phyloP scores from a whole-genome alignment of 441 rosid genomes.

The Adansonia rubrostipa region DNA sequence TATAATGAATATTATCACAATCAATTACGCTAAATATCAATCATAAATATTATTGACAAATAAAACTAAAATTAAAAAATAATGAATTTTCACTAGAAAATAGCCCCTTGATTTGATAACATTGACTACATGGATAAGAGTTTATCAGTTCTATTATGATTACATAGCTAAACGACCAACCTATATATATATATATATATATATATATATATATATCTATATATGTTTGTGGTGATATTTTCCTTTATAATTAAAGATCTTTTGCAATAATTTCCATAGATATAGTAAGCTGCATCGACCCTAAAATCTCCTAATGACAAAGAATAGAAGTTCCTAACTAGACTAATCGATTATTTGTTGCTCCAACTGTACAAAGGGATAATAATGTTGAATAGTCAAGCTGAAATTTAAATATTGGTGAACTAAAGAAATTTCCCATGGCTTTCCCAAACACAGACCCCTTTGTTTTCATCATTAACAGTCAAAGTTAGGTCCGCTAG shows the following conservation, averaged over 20 bases:
- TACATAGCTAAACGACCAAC: neutral
- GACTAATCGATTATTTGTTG: neutral
- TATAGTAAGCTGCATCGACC: neutral
- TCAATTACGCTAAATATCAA: too few relatives aligned
- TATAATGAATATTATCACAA: too few relatives aligned
- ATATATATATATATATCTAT: neutral
- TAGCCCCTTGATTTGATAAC: neutral
- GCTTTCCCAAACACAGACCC: neutral
- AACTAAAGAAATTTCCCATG: conserved; percentile 4
- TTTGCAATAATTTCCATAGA: neutral
- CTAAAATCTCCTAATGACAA: neutral
- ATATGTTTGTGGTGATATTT: neutral
- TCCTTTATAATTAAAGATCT: neutral
- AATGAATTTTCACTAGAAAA: neutral
- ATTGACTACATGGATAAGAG: neutral
- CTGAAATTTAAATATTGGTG: neutral
- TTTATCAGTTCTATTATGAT: neutral
- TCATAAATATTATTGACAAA: too few relatives aligned
- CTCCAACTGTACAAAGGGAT: neutral
- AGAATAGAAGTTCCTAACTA: neutral
- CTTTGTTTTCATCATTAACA: neutral
- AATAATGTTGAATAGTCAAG: neutral
- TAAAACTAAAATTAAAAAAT: too few relatives aligned
- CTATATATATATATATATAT: neutral
- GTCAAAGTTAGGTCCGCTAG: neutral